Conservation (phyloP, 805 yeast species). For the Candida argentea region DNA sequence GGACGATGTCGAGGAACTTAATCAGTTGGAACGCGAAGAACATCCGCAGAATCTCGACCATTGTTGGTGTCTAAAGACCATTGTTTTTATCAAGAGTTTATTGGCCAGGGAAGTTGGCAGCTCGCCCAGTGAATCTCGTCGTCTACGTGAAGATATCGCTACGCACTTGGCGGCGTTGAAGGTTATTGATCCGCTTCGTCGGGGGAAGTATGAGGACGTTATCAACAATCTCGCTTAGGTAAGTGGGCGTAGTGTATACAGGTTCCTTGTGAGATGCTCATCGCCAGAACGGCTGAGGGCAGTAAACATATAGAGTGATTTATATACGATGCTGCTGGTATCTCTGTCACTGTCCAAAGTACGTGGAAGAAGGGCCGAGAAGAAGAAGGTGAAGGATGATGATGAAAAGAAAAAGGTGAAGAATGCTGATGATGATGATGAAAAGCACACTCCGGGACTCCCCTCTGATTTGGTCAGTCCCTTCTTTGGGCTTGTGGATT, state of each 20-base stretch:
- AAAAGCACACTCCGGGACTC: too few relatives aligned
- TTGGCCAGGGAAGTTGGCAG: too few relatives aligned
- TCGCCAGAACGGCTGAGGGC: too few relatives aligned
- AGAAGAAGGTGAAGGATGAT: conserved; percentile 17
- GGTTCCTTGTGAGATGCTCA: too few relatives aligned
- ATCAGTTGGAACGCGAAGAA: conserved; percentile 65
- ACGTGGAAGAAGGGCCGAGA: conserved; percentile 36
- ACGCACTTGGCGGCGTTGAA: conserved; percentile 33
- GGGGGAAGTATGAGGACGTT: conserved; percentile 45
- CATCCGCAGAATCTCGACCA: conserved; percentile 40
- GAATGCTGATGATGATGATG: conserved; percentile 2
- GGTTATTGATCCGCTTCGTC: conserved; percentile 55
- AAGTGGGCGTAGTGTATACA: too few relatives aligned
- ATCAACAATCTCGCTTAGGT: too few relatives aligned
- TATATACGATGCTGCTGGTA: not conserved
- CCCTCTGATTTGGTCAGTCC: too few relatives aligned
- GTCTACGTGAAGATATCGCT: conserved; percentile 14
- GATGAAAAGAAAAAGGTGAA: conserved; percentile 2
- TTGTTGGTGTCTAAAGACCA: conserved; percentile 66
- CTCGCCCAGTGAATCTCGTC: conserved; percentile 3
- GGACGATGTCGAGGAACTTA: conserved; percentile 46
- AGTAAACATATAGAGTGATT: not conserved
- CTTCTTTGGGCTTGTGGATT: conserved; percentile 81
- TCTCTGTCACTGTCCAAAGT: too few relatives aligned
- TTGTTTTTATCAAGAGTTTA: conserved; percentile 36